Evolutionary conservation across 75 land plant species (phyloP), one percentile per base, ranked within the genome.

Genomic region (Pinus taeda): DNA sequence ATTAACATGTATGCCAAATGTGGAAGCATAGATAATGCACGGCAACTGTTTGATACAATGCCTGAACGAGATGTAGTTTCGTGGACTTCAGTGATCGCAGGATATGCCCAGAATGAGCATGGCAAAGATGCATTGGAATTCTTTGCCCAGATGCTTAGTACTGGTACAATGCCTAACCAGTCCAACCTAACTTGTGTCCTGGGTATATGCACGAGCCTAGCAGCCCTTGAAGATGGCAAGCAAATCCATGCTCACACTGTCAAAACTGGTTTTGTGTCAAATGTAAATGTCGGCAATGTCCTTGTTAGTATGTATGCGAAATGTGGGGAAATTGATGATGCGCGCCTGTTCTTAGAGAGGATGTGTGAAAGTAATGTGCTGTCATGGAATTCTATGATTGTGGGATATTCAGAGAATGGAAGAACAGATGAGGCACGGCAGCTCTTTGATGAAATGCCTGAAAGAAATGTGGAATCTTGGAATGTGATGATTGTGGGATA

Each of bases 1-100:
- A 74, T 92, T 65, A 87, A 92, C 79, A 88, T 90, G 93, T 92
- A 92, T 79, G 88, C 83, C n/a, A 92, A 90, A 77, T 90, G 93
- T 83, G 86, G 89, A 2, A 33, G 59, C 13, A 63, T 90, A 49
- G 79, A 88, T 66, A 60, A 55, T 75, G 91, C 91, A 0, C 69
- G 78, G 20, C 59, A 53, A 59, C 66, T 90, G 42, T 93, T 93
- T 78, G 20, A 24, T 18, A 64, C 11, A 37, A 66, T 81, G 57
- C 71, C 61, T 6, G 59, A 80, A 14, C 70, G 60, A 55, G 88
- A 86, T 74, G 65, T 74, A 5, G 78, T 88, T 42, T 84, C 95
- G 57, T 93, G 93, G 91, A 93, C 93, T 21, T 86, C 89, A 13
- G 76, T 93, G 76, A 90, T 93, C 56, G 77, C 95, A 33, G 93